phyloP scores from a whole-genome alignment of 2,329 filamentous ascomycete species.

The Stachybotrys echinatus region DNA sequence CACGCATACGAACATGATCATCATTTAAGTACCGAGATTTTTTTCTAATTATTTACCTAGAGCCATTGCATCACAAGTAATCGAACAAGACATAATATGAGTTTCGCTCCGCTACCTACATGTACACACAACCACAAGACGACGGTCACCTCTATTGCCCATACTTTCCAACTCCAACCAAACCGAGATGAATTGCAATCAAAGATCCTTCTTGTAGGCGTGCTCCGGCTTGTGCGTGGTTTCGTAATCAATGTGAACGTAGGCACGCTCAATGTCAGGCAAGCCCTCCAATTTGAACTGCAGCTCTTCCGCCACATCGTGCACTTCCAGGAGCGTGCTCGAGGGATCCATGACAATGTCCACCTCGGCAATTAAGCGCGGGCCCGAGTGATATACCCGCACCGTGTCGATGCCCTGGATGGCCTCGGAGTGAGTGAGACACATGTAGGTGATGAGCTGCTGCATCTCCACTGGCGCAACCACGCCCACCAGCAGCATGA shows the following conservation, averaged over 20 bases:
- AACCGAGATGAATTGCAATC: too few relatives aligned
- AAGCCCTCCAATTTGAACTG: constrained; percentile 92
- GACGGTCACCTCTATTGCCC: not conserved
- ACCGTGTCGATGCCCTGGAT: constrained; percentile 92
- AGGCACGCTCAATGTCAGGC: constrained; percentile 87
- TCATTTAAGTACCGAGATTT: not conserved
- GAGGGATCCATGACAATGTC: constrained; percentile 88
- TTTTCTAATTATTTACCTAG: too few relatives aligned
- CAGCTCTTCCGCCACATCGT: constrained; percentile 89
- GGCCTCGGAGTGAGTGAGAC: constrained; percentile 80
- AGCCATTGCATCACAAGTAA: not conserved
- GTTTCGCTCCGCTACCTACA: not conserved
- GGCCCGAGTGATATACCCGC: constrained; percentile 84
- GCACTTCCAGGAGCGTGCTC: constrained; percentile 68
- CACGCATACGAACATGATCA: not conserved
- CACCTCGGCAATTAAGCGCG: constrained; percentile 87
- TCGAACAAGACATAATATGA: not conserved
- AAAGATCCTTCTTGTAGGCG: constrained; percentile 57
- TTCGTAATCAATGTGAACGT: constrained; percentile 97
- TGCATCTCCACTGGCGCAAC: constrained; percentile 80
- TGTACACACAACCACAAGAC: too few relatives aligned
- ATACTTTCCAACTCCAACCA: not conserved
- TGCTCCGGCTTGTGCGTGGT: constrained; percentile 92
- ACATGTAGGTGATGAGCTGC: constrained; percentile 87
- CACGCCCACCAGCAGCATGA: constrained; percentile 85